Conservation (phyloP, 2,329 filamentous ascomycete species). For the Colletotrichum sidae region DNA sequence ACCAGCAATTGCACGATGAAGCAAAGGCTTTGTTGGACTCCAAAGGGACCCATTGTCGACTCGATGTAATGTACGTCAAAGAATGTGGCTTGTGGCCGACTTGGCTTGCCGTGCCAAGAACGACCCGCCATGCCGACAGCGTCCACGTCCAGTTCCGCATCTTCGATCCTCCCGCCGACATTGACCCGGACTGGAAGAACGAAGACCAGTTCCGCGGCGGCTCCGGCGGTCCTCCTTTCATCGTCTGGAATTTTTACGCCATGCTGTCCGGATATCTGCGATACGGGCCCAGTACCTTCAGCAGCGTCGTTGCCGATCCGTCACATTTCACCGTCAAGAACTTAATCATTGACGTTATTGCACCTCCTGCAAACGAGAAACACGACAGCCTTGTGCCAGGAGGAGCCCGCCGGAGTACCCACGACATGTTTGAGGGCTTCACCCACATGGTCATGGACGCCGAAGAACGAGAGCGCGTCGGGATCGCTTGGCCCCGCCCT, state of each 20-base stretch:
- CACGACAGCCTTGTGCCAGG: constrained; percentile 36
- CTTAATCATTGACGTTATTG: constrained; percentile 36
- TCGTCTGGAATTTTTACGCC: constrained; percentile 39
- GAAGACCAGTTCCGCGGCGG: constrained; percentile 36
- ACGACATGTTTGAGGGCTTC: constrained; percentile 34
- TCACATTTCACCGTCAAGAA: constrained; percentile 30
- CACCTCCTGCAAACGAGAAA: constrained; percentile 31
- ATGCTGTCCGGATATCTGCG: constrained; percentile 36
- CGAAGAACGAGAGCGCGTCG: constrained; percentile 25
- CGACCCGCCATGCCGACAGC: constrained; percentile 32
- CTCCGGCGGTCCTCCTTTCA: constrained; percentile 36
- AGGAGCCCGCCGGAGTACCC: constrained; percentile 8
- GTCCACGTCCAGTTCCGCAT: constrained; percentile 38
- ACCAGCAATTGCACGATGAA: constrained; percentile 38
- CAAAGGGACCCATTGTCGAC: constrained; percentile 29
- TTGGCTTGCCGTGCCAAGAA: constrained; percentile 38
- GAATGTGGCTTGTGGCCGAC: constrained; percentile 40
- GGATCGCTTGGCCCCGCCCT: constrained; percentile 35
- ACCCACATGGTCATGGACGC: constrained; percentile 30
- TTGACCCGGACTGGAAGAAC: constrained; percentile 38
- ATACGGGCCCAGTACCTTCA: constrained; percentile 35
- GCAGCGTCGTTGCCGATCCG: constrained; percentile 30
- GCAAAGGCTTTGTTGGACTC: constrained; percentile 32
- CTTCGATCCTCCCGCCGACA: constrained; percentile 36
- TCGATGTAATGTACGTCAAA: constrained; percentile 40